Conservation (phyloP, 345 rosid genomes). For the Toxicodendron radicans region DNA sequence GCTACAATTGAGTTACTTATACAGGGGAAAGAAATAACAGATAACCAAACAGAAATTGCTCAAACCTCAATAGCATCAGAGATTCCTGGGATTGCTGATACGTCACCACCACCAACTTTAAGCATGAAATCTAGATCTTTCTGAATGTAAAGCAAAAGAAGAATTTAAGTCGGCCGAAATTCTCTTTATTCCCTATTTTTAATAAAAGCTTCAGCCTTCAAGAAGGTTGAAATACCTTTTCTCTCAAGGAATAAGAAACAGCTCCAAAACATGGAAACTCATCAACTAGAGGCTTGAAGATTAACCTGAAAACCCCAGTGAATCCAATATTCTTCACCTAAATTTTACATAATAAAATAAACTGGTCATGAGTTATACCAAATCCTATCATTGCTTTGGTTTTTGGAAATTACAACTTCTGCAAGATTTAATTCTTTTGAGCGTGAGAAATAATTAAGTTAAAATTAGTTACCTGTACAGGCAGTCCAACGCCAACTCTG, state of each 20-base stretch:
- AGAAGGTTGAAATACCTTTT: constrained; percentile 49
- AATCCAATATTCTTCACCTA: constrained; percentile 89
- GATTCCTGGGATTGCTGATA: constrained; percentile 82
- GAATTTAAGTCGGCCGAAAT: neutral
- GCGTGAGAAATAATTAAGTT: neutral
- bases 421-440: neutral
- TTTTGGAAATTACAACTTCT: too few relatives aligned
- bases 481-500: constrained; percentile 69
- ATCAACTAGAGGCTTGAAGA: constrained; percentile 80
- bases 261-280: constrained; percentile 94
- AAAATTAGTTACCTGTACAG: constrained; percentile 59
- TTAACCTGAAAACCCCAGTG: constrained; percentile 91
- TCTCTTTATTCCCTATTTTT: too few relatives aligned
- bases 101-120: constrained; percentile 72
- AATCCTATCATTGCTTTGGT: neutral
- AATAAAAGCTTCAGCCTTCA: neutral
- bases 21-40: neutral
- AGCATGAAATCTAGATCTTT: constrained; percentile 77
- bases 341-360: constrained; percentile 2
- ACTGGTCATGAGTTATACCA: neutral
- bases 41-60: constrained; percentile 6
- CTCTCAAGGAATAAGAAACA: constrained; percentile 69
- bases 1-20: neutral
- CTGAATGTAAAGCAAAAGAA: constrained; percentile 39
- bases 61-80: constrained; percentile 84